Conservation (phyloP, 2,329 filamentous ascomycete species). For the Exutisphaerella laricina region DNA sequence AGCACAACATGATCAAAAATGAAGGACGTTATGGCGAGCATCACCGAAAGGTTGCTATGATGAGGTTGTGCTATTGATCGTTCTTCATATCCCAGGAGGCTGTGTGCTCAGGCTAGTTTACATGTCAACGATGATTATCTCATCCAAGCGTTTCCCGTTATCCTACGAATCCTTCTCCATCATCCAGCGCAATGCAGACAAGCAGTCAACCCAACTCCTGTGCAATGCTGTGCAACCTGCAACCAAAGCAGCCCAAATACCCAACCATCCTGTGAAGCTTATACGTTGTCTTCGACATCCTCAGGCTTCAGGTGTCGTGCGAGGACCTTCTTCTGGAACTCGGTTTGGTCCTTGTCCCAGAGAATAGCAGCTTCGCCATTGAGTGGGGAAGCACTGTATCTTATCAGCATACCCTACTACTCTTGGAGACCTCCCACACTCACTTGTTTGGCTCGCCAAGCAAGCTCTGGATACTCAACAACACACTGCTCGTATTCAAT, state of each 20-base stretch:
- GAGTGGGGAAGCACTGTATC: slow-evolving; percentile 72
- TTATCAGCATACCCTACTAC: slow-evolving; percentile 33
- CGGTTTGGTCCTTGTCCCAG: slow-evolving; percentile 81
- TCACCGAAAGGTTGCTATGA: no score
- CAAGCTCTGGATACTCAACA: slow-evolving; percentile 89
- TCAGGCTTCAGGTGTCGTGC: slow-evolving; percentile 49
- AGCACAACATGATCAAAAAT: no score
- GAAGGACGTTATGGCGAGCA: no score
- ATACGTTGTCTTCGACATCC: slow-evolving; percentile 40
- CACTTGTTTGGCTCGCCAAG: slow-evolving; percentile 98
- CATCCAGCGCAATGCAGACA: background rate
- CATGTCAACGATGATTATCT: background rate
- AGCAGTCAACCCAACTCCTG: background rate
- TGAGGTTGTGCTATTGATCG: background rate
- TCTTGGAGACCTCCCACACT: slow-evolving; percentile 29
- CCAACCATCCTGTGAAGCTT: slow-evolving; percentile 32
- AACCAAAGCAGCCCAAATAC: background rate
- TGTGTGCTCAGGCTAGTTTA: background rate
- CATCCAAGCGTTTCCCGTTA: background rate
- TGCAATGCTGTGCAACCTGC: background rate
- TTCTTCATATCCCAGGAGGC: background rate
- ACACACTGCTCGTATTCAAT: slow-evolving; percentile 90
- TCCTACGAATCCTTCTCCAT: background rate
- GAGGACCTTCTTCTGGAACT: slow-evolving; percentile 75
- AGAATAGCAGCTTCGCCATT: slow-evolving; percentile 95